phyloP scores from a whole-genome alignment of 441 rosid species.

The Isatis lusitanica region DNA sequence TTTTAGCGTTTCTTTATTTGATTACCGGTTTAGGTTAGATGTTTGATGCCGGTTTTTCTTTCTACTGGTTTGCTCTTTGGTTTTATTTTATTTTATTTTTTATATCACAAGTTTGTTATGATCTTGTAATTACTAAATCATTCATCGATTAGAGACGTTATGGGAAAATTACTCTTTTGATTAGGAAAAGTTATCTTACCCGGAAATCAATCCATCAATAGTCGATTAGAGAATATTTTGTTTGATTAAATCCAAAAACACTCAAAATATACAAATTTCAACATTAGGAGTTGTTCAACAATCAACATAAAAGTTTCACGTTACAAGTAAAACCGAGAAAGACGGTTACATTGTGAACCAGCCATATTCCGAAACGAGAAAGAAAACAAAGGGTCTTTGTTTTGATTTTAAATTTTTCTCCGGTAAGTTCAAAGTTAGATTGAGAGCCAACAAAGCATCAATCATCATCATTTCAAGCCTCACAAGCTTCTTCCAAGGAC shows the following conservation, averaged over 20 bases:
- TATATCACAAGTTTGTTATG: background rate
- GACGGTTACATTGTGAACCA: slow-evolving; percentile 31
- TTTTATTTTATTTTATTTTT: background rate
- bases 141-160: background rate
- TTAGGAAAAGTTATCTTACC: too few relatives aligned
- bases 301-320: slow-evolving; percentile 25
- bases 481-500: slow-evolving; percentile 37
- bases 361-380: slow-evolving; percentile 18
- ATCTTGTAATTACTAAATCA: background rate
- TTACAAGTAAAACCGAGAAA: slow-evolving; percentile 22
- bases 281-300: slow-evolving; percentile 24
- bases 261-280: slow-evolving; percentile 19
- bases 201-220: background rate
- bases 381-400: slow-evolving; percentile 27
- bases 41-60: slow-evolving; percentile 19
- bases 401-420: slow-evolving; percentile 14
- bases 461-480: slow-evolving; percentile 30
- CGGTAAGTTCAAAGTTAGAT: slow-evolving; percentile 27
- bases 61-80: slow-evolving; percentile 10
- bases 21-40: slow-evolving; percentile 21
- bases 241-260: background rate
- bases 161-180: background rate
- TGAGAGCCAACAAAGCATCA: slow-evolving; percentile 28
- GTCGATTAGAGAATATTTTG: background rate
- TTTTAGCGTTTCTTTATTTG: background rate